A percentile compares a stretch with the other conserved stretches of the same genome.
These are phyloP conservation scores for Fusarium humuli DNA, from an alignment of 2,329 filamentous ascomycete genomes.

Conservation along the genomic window DNA sequence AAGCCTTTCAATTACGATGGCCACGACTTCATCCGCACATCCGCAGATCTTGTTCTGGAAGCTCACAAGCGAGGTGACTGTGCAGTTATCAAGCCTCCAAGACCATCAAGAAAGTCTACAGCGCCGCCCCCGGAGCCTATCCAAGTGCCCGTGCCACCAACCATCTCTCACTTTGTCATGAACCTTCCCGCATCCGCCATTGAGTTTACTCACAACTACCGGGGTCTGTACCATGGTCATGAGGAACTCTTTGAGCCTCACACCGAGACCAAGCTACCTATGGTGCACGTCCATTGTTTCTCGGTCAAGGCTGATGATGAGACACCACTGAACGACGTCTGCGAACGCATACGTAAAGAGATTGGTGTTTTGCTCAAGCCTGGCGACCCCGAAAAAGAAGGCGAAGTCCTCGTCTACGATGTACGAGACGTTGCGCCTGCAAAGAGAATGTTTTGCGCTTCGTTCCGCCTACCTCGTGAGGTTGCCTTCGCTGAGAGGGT, in stretches of 20 bases:
- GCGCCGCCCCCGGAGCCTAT: constrained; percentile 52
- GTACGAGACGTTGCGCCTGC: constrained; percentile 91
- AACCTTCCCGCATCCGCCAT: constrained; percentile 93
- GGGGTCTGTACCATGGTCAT: constrained; percentile 81
- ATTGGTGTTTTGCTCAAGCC: constrained; percentile 56
- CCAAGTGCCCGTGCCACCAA: constrained; percentile 71
- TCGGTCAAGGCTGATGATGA: constrained; percentile 83
- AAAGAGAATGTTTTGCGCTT: constrained; percentile 97
- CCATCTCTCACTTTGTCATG: constrained; percentile 96
- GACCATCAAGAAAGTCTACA: constrained; percentile 54
- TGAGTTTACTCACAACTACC: constrained; percentile 75
- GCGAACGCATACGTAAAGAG: constrained; percentile 55
- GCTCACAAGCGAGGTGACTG: constrained; percentile 64
- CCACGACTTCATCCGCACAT: constrained; percentile 78
- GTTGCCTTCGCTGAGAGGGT: constrained; percentile 76
- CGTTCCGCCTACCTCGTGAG: constrained; percentile 83
- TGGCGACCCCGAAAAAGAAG: constrained; percentile 60
- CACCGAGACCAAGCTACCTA: constrained; percentile 72
- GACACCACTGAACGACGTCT: constrained; percentile 65
- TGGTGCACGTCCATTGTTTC: constrained; percentile 97
- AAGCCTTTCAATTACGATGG: constrained; percentile 86
- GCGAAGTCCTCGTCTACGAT: constrained; percentile 69
- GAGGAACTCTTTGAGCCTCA: constrained; percentile 73
- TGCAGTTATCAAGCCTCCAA: constrained; percentile 61
- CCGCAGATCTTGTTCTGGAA: constrained; percentile 70